Base-by-base conservation (phyloP, 1,139 yeast genomes). In the Kodamaea suecica region DNA sequence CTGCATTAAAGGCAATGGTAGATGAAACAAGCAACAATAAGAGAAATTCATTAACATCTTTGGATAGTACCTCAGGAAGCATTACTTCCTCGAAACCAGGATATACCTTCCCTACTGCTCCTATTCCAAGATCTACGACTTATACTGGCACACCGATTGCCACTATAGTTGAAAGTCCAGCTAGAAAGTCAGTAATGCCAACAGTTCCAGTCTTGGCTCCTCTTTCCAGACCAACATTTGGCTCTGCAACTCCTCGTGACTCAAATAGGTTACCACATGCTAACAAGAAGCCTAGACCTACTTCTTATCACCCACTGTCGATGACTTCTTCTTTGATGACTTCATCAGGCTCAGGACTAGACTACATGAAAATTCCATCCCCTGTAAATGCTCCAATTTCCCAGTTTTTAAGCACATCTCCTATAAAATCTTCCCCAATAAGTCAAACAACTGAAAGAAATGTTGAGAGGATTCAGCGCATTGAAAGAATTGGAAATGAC, bases 291-390 rank as follows among this genome's bases (percentile, higher is more conserved):
- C 88, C 86, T 36, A 73, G 94, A 55, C 92, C 94, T 31, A 83
- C 90, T 0, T 82, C 90, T 6, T 84, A 81, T 52, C 90, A 84
- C 52, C 92, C 94, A 9, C 63, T 68, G 17, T 66, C 73, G n/a
- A 59, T 66, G 61, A 49, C 68, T 7, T 62, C 70, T 4, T 52
- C 66, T n/a, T 50, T 62, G 27, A 50, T 59, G 39, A 45, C 50
- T 4, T 45, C 39, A 30, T 44, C 46, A 17, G 52, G 11, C 28
- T 11, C 14, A 5, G 14, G 28, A 12, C 17, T 14, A 13, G 17
- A 11, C 8, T 11, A 9, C 13, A 10, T 23, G 26, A 25, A 25
- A 7, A 13, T 25, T 17, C 28, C 28, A 7, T 52, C 63, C 4
- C 60, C 62, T n/a, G 43, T 49, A 20, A 51, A 49, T 25, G 45